These are phyloP conservation scores for Suhomyces emberorum DNA, from an alignment of 805 yeast genomes.

Conservation along the genomic window DNA sequence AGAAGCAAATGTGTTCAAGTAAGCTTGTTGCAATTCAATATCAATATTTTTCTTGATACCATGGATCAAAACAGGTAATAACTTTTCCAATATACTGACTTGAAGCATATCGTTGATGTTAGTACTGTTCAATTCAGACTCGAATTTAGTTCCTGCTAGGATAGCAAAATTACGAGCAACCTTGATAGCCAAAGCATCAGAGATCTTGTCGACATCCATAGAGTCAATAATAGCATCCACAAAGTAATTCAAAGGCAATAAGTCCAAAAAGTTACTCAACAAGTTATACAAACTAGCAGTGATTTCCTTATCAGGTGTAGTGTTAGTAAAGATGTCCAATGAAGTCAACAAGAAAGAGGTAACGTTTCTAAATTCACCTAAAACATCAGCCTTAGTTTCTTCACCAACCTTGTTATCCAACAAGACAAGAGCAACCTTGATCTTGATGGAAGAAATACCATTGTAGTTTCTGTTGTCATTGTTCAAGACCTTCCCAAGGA, in stretches of 20 bases:
- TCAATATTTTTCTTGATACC: constrained; percentile 36
- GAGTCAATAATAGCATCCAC: constrained; percentile 53
- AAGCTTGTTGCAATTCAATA: constrained; percentile 59
- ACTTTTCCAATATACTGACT: constrained; percentile 46
- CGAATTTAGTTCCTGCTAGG: constrained; percentile 66
- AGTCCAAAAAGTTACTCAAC: constrained; percentile 59
- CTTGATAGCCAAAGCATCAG: constrained; percentile 42
- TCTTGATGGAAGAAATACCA: constrained; percentile 34
- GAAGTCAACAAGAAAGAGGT: constrained; percentile 34
- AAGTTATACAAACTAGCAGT: constrained; percentile 48
- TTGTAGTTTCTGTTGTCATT: constrained; percentile 21
- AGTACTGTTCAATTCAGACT: constrained; percentile 53
- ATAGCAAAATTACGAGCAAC: constrained; percentile 61
- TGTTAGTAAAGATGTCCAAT: constrained; percentile 34
- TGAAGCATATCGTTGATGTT: constrained; percentile 43
- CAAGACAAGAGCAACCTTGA: constrained; percentile 52
- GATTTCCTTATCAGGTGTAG: constrained; percentile 17
- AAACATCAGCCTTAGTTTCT: constrained; percentile 26
- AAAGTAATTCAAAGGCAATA: constrained; percentile 74
- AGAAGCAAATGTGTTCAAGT: constrained; percentile 63
- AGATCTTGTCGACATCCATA: constrained; percentile 27
- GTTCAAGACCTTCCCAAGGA: constrained; percentile 48
- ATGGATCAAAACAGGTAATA: constrained; percentile 48
- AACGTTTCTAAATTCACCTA: constrained; percentile 31
- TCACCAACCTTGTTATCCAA: constrained; percentile 38